Conservation (phyloP, 2,329 filamentous ascomycete species). For the Monosporascus sp. region DNA sequence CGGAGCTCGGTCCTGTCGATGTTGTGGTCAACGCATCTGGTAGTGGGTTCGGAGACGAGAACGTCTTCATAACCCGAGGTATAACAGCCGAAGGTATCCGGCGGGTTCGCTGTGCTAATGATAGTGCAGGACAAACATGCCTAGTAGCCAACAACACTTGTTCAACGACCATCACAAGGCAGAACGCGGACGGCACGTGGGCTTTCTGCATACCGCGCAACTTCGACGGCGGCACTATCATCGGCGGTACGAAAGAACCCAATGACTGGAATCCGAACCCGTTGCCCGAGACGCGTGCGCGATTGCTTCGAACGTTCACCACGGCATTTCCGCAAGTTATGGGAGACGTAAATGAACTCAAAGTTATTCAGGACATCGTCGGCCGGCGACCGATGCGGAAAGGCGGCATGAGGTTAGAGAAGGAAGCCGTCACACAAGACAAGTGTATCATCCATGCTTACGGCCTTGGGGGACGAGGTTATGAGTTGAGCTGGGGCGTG, state of each 20-base stretch:
- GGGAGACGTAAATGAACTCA: constrained; percentile 19
- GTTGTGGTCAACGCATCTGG: constrained; percentile 42
- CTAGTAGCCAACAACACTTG: constrained; percentile 31
- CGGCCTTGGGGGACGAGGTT: constrained; percentile 56
- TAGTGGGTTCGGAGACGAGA: constrained; percentile 36
- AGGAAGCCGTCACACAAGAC: constrained; percentile 31
- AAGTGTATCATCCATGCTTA: constrained; percentile 48
- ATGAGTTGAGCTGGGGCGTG: constrained; percentile 56
- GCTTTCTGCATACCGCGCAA: constrained; percentile 58
- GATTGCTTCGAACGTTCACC: constrained; percentile 36
- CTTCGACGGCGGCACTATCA: constrained; percentile 57
- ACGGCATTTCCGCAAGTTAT: constrained; percentile 24
- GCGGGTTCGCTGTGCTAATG: not conserved
- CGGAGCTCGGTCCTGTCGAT: constrained; percentile 21
- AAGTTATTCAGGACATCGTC: constrained; percentile 37
- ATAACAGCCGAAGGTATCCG: constrained; percentile 8
- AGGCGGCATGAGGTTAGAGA: constrained; percentile 47
- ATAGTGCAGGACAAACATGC: constrained; percentile 38
- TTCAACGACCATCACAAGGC: constrained; percentile 45
- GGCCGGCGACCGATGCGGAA: constrained; percentile 40
- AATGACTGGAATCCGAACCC: constrained; percentile 49
- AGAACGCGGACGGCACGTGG: constrained; percentile 59
- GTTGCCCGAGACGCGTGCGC: constrained; percentile 38
- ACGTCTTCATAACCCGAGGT: constrained; percentile 40
- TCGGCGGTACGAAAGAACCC: constrained; percentile 61